Evolutionary conservation across 371 early-diverging fungal genomes (phyloP).

Genomic region (Blakeslea trispora): DNA sequence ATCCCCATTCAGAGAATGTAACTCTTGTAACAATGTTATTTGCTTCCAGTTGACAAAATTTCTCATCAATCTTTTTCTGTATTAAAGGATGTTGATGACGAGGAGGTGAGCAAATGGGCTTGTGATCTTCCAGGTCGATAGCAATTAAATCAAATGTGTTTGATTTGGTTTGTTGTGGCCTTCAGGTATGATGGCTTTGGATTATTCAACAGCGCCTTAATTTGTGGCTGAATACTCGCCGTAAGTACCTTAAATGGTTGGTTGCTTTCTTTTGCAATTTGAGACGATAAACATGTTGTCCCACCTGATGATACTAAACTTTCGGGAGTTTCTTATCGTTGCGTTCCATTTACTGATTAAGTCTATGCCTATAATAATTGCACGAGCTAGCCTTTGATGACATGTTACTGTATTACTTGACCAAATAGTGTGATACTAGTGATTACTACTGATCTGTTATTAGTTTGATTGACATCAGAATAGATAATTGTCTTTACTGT

Average conservation of each 20-base stretch:
- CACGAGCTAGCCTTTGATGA: slow-evolving; percentile 1
- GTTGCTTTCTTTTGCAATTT: not conserved
- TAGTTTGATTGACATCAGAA: slow-evolving; percentile 6
- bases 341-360: not conserved
- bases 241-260: not conserved
- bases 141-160: slow-evolving; percentile 1
- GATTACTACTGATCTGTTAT: not conserved
- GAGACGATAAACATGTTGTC: not conserved
- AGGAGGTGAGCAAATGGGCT: slow-evolving; percentile 5
- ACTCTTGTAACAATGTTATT: not conserved
- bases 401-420: not conserved
- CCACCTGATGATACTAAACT: not conserved
- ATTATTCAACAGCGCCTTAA: not conserved
- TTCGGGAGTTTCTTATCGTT: not conserved
- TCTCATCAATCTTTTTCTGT: slow-evolving; percentile 1
- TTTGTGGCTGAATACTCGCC: not conserved
- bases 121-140: slow-evolving; percentile 8
- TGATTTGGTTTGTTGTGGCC: slow-evolving; percentile 3
- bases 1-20: slow-evolving; percentile 4
- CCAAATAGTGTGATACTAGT: not conserved
- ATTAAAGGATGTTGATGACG: not conserved
- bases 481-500: no score
- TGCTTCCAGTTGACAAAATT: not conserved
- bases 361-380: slow-evolving; percentile 6
- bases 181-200: not conserved